Base-by-base conservation (phyloP, 345 rosid species). In the Sisymbrium irio region DNA sequence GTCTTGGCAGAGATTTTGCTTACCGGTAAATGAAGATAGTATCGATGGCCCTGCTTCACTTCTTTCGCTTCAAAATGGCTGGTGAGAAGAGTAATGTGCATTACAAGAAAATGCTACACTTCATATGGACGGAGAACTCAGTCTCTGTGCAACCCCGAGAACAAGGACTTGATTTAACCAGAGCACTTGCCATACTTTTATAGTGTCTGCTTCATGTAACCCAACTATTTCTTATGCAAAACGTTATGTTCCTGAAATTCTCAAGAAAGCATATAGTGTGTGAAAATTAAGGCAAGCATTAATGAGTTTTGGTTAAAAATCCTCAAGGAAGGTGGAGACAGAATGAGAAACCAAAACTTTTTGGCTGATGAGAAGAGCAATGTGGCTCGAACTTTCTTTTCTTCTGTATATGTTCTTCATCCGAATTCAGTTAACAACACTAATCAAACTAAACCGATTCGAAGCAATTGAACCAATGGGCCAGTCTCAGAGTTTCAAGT, bases 11-110 rank as follows among this genome's bases (percentile, higher is more conserved):
- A 41, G 90, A 87, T 54, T 90, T 88, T 0, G 93, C 93, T 17
- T 86, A 78, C 72, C 37, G 86, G 33, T 89, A 90, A 70, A 88
- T 92, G 95, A 90, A 90, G 87, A 92, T 92, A 51, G 42, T 79
- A 1, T 72, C 90, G 1, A 79, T 75, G n/a, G 87, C 85, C 1
- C 86, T 90, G 39, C 82, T 90, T 42, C 82, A 75, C 3, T 85
- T 72, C 78, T 87, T 89, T 71, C 73, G 79, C 30, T 90, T 90
- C 78, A 82, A 80, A 37, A 33, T 87, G 71, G 83, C 69, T 1
- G 90, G 87, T 62, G 89, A 84, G 9, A 75, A 62, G 0, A 67
- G 19, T 39, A 27, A 14, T 9, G 86, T 71, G 7, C 67, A 40
- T 47, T 89, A 92, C 69, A 84, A 67, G 72, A 77, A 80, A 13